Base-by-base conservation (phyloP, 2,329 filamentous ascomycete species). In the Aspergillus alliaceus region DNA sequence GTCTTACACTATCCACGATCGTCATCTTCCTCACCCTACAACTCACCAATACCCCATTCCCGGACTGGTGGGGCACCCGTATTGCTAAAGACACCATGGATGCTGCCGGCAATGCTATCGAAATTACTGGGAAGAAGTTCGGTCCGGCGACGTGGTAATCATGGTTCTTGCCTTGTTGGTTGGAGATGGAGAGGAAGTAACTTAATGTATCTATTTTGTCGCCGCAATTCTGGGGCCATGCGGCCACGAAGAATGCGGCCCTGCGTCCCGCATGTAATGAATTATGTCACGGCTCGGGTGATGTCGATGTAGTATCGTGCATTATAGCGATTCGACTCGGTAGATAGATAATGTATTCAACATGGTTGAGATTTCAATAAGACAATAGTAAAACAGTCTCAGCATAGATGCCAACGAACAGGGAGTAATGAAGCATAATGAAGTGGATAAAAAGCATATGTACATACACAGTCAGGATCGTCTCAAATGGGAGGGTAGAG, bases 21-120 rank as follows among this genome's bases (percentile, higher is more conserved):
- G 71, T 91, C 56, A 87, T 91, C 56, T 90, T 91, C 77, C 84
- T 90, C 64, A 82, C 85, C 1, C 75, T 91, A 27, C 84, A 86
- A 55, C 70, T 90, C 62, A 86, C 86, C 2, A 76, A 79, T 32
- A 79, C 80, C 8, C 66, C 70, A 2, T 76, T 84, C 56, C 85
- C 86, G 0, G 66, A 77, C 9, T 91, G 89, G 88, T 90, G 88
- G 88, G 87, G 87, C 6, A 90, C 88, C 56, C 72, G 75, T 0
- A 75, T 86, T 2, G 82, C 87, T 3, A 73, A 72, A 7, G 74
- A 80, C 25, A 90, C 88, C 1, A 79, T 88, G 82, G 88, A 90
- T 64, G 80, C 79, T 12, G 69, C 80, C 64, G 83, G 81, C 11
- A 83, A 79, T 1, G 88, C 87, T 8, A 72, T 89, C n/a, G 81